phyloP scores from a whole-genome alignment of 2,329 filamentous ascomycete genomes.

The Ascomycota sp. region DNA sequence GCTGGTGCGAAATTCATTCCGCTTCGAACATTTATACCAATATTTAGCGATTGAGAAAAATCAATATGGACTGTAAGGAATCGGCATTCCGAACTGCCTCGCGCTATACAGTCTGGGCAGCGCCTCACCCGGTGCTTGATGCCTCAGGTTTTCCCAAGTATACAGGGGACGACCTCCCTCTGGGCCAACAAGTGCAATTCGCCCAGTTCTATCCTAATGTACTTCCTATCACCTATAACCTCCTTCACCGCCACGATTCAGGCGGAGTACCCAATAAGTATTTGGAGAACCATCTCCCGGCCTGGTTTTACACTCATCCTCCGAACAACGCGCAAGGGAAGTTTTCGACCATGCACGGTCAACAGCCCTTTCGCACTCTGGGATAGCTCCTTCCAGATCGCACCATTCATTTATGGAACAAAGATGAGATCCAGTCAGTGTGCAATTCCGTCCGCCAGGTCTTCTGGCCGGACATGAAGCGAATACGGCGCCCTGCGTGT shows the following conservation, averaged over 20 bases:
- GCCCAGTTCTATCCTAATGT: constrained; percentile 15
- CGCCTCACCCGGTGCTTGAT: constrained; percentile 4
- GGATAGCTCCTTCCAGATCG: constrained; percentile 9
- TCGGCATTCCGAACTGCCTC: constrained; percentile 1
- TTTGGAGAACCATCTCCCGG: constrained; percentile 15
- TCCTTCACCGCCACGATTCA: constrained; percentile 8
- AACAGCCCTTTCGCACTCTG: constrained; percentile 10
- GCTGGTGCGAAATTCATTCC: no score
- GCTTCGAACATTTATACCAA: no score
- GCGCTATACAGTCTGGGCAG: constrained; percentile 1
- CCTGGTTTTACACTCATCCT: constrained; percentile 17
- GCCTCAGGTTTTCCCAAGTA: constrained; percentile 5
- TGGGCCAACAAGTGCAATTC: constrained; percentile 8
- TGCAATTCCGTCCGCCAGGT: constrained; percentile 18
- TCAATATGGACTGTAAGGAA: background rate
- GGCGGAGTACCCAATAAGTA: constrained; percentile 10
- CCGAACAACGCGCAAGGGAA: constrained; percentile 11
- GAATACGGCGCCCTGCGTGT: constrained; percentile 10
- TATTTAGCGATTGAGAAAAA: no score
- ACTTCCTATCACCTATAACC: constrained; percentile 14
- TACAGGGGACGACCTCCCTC: constrained; percentile 7
- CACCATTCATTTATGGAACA: constrained; percentile 17
- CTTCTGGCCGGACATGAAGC: constrained; percentile 15
- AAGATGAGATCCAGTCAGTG: constrained; percentile 15
- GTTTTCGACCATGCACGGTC: constrained; percentile 18